phyloP scores from a whole-genome alignment of 306 rosid genomes.

The Medicago ruthenica region DNA sequence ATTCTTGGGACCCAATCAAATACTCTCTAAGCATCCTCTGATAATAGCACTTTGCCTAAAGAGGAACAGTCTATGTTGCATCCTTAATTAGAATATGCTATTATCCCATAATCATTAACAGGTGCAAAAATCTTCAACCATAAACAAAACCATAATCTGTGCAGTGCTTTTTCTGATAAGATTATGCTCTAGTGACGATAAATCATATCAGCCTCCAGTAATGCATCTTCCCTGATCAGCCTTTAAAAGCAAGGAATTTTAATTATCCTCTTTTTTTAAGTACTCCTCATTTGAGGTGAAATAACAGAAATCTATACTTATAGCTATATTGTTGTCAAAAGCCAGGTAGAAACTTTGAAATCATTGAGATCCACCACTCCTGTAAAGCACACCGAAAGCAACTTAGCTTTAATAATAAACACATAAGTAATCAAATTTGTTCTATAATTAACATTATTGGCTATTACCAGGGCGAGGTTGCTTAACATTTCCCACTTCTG shows the following conservation, averaged over 20 bases:
- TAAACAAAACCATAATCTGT: slow-evolving; percentile 41
- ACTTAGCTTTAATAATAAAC: slow-evolving; percentile 37
- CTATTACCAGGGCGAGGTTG: slow-evolving; percentile 54
- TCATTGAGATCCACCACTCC: slow-evolving; percentile 51
- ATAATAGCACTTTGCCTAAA: slow-evolving; percentile 51
- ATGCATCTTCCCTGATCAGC: slow-evolving; percentile 49
- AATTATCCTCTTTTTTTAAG: slow-evolving; percentile 27
- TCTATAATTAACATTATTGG: slow-evolving; percentile 40
- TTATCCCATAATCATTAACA: slow-evolving; percentile 43
- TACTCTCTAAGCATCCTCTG: slow-evolving; percentile 62
- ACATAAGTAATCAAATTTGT: slow-evolving; percentile 7
- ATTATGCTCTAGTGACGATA: slow-evolving; percentile 41
- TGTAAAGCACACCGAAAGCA: slow-evolving; percentile 50
- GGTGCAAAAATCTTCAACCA: slow-evolving; percentile 46
- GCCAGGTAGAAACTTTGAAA: slow-evolving; percentile 49
- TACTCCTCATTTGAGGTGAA: slow-evolving; percentile 39
- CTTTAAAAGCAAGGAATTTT: slow-evolving; percentile 43
- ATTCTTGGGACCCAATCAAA: slow-evolving; percentile 69
- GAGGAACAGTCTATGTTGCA: slow-evolving; percentile 44
- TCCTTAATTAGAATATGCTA: slow-evolving; percentile 45
- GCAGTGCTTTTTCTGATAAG: slow-evolving; percentile 32
- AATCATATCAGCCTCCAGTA: slow-evolving; percentile 40
- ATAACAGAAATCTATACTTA: slow-evolving; percentile 36
- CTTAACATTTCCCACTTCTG: slow-evolving; percentile 47
- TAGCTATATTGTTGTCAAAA: slow-evolving; percentile 41